These are phyloP conservation scores for Dryadomyces quercus-mongolicae DNA, from an alignment of 2,329 filamentous ascomycete genomes.

Conservation along the genomic window DNA sequence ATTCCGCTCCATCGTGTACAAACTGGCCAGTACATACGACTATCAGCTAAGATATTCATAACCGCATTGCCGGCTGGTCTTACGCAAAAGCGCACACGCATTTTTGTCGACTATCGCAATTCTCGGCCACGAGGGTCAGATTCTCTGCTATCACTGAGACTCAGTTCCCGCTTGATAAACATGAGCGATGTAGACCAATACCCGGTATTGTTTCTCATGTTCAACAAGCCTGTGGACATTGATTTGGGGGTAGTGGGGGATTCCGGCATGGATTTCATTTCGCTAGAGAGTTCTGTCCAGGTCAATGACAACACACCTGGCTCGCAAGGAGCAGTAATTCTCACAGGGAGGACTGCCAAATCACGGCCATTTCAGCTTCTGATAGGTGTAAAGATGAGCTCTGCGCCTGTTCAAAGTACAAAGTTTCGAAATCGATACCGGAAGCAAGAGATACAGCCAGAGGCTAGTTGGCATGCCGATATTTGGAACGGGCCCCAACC, in stretches of 20 bases:
- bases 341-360: neutral
- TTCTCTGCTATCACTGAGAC: neutral
- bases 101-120: slow-evolving; percentile 10
- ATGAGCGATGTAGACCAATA: neutral
- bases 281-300: slow-evolving; percentile 6
- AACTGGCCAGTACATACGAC: slow-evolving; percentile 7
- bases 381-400: neutral
- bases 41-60: slow-evolving; percentile 4
- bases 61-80: slow-evolving; percentile 1
- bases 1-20: slow-evolving; percentile 4
- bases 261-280: slow-evolving; percentile 5
- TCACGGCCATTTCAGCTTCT: slow-evolving; percentile 1
- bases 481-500: neutral
- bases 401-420: neutral
- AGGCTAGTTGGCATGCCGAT: slow-evolving; percentile 8
- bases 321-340: slow-evolving; percentile 1
- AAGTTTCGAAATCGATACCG: neutral
- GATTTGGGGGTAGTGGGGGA: neutral
- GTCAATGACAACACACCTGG: neutral
- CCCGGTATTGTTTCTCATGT: slow-evolving; percentile 4
- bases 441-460: neutral
- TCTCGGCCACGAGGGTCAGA: neutral
- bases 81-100: neutral
- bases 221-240: slow-evolving; percentile 6
- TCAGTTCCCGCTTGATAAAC: neutral